phyloP scores from a whole-genome alignment of 176 grass and related monocot species.

The Oryza officinalis region DNA sequence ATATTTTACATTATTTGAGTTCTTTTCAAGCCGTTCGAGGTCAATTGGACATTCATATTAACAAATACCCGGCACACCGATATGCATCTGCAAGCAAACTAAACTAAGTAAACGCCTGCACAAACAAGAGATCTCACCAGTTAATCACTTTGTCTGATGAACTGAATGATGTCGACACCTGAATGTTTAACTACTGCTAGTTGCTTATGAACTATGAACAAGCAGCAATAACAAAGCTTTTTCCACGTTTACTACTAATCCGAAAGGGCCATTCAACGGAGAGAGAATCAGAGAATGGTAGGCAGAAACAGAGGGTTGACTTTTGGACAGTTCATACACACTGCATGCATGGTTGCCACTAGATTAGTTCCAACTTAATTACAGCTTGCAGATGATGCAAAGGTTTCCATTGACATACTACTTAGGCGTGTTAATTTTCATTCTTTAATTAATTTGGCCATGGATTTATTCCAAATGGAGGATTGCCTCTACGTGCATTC shows the following conservation, averaged over 20 bases:
- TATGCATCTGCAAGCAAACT: neutral
- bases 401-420: neutral
- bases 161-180: neutral
- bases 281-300: neutral
- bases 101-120: neutral
- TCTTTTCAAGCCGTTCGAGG: neutral
- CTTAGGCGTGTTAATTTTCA: neutral
- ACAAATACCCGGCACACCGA: neutral
- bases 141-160: neutral
- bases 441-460: neutral
- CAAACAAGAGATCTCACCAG: neutral
- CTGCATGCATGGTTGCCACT: neutral
- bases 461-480: neutral
- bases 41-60: neutral
- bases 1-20: neutral
- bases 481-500: neutral
- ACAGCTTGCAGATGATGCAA: neutral
- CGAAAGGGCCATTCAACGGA: neutral
- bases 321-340: constrained; percentile 9
- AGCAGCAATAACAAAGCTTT: neutral
- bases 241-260: neutral
- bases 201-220: neutral
- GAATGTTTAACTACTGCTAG: neutral
- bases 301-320: neutral
- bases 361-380: neutral